phyloP scores from a whole-genome alignment of 2,329 filamentous ascomycete species.

The Alternaria triticimaculans region DNA sequence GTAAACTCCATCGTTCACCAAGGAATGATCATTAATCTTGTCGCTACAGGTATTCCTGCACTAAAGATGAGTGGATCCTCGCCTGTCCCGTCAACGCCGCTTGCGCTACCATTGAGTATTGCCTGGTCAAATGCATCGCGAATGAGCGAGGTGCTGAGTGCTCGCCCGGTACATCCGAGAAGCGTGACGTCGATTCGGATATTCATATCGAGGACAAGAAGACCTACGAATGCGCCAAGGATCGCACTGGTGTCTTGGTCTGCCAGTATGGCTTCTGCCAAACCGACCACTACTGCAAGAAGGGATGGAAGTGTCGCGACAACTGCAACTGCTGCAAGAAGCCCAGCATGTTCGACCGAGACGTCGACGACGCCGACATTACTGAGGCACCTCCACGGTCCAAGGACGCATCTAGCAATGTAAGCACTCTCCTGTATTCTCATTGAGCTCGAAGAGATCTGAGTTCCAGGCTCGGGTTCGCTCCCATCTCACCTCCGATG shows the following conservation, averaged over 20 bases:
- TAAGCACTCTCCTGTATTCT: not conserved
- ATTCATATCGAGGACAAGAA: not conserved
- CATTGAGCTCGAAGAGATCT: not conserved
- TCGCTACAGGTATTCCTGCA: too few relatives aligned
- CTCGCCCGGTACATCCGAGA: not conserved
- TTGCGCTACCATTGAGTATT: too few relatives aligned
- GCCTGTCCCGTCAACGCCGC: too few relatives aligned
- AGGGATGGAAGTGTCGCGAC: constrained; percentile 12
- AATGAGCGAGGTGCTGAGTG: too few relatives aligned
- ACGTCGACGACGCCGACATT: not conserved
- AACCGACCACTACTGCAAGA: constrained; percentile 16
- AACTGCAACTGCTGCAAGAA: constrained; percentile 19
- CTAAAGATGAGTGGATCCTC: too few relatives aligned
- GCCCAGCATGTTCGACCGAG: not conserved
- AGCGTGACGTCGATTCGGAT: not conserved
- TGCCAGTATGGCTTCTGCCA: constrained; percentile 21
- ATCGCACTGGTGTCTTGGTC: constrained; percentile 11
- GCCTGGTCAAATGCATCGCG: too few relatives aligned
- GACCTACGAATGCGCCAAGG: constrained; percentile 10
- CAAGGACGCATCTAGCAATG: not conserved
- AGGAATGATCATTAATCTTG: too few relatives aligned
- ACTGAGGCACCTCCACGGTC: not conserved
- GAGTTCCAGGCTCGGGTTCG: not conserved
- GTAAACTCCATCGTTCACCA: too few relatives aligned
- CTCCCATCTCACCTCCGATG: not conserved